phyloP scores from a whole-genome alignment of 768 basidiomycete genomes.

The Hemileccinum rubropunctum region DNA sequence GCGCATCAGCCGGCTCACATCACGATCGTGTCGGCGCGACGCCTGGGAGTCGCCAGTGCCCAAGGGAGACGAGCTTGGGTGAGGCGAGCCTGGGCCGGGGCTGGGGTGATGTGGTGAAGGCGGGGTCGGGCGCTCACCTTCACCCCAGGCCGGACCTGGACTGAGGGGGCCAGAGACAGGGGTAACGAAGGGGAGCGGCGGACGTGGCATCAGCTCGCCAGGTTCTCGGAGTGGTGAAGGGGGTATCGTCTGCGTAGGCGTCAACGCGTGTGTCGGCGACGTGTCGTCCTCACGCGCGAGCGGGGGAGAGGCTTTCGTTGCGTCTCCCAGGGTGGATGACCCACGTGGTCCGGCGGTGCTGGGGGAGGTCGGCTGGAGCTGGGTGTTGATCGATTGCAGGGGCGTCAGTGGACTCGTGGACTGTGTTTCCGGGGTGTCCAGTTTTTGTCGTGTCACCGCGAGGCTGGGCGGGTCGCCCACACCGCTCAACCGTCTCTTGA shows the following conservation, averaged over 20 bases:
- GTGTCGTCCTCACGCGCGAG: background rate
- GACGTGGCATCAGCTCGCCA: background rate
- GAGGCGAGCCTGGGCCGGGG: background rate
- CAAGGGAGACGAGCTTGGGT: background rate
- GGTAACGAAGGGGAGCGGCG: background rate
- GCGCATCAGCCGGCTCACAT: slow-evolving; percentile 15
- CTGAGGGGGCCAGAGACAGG: background rate
- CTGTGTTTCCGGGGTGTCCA: slow-evolving; percentile 3
- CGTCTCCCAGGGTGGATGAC: background rate
- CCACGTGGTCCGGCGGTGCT: background rate
- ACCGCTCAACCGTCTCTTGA: slow-evolving; percentile 14
- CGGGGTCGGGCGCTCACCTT: background rate
- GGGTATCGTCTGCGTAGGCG: background rate
- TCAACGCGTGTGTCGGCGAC: too few species aligned
- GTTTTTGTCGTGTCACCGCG: slow-evolving; percentile 8
- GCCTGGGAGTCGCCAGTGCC: background rate
- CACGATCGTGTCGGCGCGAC: background rate
- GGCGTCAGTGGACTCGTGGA: background rate
- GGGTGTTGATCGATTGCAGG: background rate
- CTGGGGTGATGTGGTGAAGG: background rate
- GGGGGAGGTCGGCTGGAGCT: background rate
- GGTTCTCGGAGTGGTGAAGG: slow-evolving; percentile 5
- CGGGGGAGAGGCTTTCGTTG: background rate
- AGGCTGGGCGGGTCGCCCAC: background rate
- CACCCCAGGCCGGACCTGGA: too few species aligned